Evolutionary conservation across 2,329 filamentous ascomycete species (phyloP).

Genomic region (Aureobasidium sp.): DNA sequence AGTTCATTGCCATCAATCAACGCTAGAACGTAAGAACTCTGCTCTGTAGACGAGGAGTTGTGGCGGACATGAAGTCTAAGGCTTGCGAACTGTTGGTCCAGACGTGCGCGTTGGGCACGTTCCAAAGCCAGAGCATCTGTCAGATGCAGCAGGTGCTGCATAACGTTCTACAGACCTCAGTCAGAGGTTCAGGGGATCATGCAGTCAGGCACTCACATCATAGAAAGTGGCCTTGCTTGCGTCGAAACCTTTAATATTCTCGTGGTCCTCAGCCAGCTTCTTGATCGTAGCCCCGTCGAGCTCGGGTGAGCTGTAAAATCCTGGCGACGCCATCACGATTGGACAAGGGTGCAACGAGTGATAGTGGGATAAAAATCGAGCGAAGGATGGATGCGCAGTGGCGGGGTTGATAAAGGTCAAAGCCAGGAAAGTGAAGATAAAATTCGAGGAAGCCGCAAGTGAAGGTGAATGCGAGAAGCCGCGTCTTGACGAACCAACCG

Average conservation of each 20-base stretch:
- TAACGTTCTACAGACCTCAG: background rate
- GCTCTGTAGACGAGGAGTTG: too few species aligned
- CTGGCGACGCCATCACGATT: background rate
- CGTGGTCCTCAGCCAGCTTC: background rate
- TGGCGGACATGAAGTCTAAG: too few species aligned
- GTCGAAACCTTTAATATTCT: conserved; percentile 19
- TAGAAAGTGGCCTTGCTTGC: conserved; percentile 26
- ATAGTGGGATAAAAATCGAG: background rate
- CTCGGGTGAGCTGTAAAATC: background rate
- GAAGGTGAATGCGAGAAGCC: background rate
- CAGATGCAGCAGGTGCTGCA: background rate
- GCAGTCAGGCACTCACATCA: conserved; percentile 18
- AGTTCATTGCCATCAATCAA: conserved; percentile 56
- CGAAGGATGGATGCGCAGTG: background rate
- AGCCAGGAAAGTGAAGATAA: background rate
- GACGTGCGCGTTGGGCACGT: background rate
- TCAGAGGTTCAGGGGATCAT: too few species aligned
- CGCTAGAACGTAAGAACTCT: conserved; percentile 50
- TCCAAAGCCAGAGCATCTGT: background rate
- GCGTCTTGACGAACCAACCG: background rate
- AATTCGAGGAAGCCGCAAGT: background rate
- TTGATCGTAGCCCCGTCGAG: background rate
- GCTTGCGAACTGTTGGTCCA: background rate
- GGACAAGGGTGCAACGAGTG: background rate
- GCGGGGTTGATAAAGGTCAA: background rate